phyloP scores from a whole-genome alignment of 805 yeast genomes.

The Lachancea sp. region DNA sequence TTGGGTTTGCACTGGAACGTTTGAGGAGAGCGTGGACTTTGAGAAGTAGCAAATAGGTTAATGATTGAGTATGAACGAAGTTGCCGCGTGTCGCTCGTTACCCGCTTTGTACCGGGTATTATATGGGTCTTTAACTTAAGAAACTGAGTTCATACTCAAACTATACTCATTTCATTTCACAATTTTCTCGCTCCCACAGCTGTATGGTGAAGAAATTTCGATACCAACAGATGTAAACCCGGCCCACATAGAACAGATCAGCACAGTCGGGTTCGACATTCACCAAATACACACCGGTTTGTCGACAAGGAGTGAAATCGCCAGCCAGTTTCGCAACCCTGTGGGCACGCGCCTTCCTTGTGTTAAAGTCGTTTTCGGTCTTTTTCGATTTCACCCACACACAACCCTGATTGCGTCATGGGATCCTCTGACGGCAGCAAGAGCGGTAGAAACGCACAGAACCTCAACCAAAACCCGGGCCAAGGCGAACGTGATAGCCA shows the following conservation, averaged over 20 bases:
- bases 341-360: background rate
- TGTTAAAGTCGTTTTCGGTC: background rate
- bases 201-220: conserved; percentile 5
- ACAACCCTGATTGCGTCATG: conserved; percentile 5
- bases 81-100: background rate
- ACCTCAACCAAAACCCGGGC: background rate
- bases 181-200: conserved; percentile 4
- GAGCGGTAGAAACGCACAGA: background rate
- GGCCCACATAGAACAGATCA: background rate
- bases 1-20: no score
- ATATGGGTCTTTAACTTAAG: background rate
- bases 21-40: no score
- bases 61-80: background rate
- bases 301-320: background rate
- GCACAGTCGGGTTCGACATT: background rate
- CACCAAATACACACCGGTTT: background rate
- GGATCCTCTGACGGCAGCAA: background rate
- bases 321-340: background rate
- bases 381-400: background rate
- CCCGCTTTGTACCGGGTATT: background rate
- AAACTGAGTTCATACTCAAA: conserved; percentile 2
- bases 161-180: conserved; percentile 6
- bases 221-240: conserved; percentile 1
- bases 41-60: no score
- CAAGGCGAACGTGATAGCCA: background rate